A percentile compares a stretch with the other conserved stretches of the same genome.
Evolutionary conservation across 2,329 filamentous ascomycete genomes (phyloP).

Genomic region (Cordyceps cicadae): DNA sequence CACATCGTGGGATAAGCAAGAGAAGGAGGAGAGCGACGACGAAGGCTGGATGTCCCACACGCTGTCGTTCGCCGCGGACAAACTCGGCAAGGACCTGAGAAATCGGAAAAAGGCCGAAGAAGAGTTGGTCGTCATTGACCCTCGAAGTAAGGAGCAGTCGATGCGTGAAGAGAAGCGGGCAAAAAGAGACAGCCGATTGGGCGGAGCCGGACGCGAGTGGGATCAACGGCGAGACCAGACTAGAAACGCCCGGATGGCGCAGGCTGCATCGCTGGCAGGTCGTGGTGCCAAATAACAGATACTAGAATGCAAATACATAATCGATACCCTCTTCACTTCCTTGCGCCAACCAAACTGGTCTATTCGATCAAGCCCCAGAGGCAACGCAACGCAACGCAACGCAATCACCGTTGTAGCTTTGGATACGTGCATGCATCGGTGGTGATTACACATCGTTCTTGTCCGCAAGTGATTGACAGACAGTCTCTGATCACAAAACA

Average conservation of each 20-base stretch:
- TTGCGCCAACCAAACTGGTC: background rate
- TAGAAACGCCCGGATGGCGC: conserved; percentile 48
- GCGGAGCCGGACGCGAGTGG: conserved; percentile 49
- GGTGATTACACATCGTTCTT: too few relatives aligned
- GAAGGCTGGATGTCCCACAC: conserved; percentile 79
- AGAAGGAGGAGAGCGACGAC: conserved; percentile 50
- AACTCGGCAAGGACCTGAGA: conserved; percentile 80
- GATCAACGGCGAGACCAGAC: conserved; percentile 40
- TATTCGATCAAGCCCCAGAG: background rate
- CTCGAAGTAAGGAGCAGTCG: conserved; percentile 69
- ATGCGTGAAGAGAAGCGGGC: conserved; percentile 57
- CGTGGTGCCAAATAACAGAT: conserved; percentile 43
- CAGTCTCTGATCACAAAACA: too few relatives aligned
- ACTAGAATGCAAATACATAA: background rate
- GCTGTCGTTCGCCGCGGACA: conserved; percentile 80
- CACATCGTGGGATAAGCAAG: conserved; percentile 67
- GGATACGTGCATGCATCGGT: too few relatives aligned
- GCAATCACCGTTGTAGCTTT: background rate
- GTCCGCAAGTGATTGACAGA: too few relatives aligned
- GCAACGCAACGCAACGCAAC: background rate
- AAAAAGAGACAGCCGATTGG: conserved; percentile 45
- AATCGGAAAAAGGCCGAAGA: conserved; percentile 90
- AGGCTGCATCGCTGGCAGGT: conserved; percentile 44
- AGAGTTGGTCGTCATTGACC: conserved; percentile 87
- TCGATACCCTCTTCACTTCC: background rate